phyloP scores from a whole-genome alignment of 192 early-diverging fungal genomes.

The Funneliformis geosporum region DNA sequence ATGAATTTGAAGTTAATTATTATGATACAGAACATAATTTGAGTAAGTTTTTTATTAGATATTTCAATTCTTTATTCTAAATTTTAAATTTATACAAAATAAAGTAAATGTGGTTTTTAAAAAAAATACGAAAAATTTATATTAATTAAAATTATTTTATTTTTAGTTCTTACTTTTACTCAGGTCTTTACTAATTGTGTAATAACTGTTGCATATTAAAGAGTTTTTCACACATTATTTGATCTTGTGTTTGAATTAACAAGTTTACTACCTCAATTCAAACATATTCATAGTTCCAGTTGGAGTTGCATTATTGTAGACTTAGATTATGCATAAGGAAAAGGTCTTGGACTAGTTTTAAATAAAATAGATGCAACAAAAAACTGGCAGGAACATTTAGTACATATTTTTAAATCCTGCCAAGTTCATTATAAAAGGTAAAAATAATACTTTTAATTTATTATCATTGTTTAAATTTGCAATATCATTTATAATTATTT shows the following conservation, averaged over 20 bases:
- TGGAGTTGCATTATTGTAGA: neutral
- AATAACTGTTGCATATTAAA: neutral
- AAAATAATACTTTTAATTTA: neutral
- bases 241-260: neutral
- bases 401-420: slow-evolving; percentile 15
- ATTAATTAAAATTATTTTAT: neutral
- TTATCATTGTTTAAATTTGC: neutral
- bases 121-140: too few species aligned
- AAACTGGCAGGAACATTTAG: neutral
- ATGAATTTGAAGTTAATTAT: slow-evolving; percentile 16
- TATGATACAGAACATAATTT: neutral
- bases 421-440: neutral
- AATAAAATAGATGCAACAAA: neutral
- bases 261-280: neutral
- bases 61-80: too few species aligned
- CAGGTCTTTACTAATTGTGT: neutral
- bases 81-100: too few species aligned
- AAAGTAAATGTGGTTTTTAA: too few species aligned
- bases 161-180: slow-evolving; percentile 10
- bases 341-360: neutral
- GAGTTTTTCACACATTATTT: neutral
- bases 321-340: neutral
- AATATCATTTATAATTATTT: neutral
- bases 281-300: neutral
- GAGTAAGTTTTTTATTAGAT: neutral